Conservation (phyloP, 306 rosid species). For the Cucurbita moschata region DNA sequence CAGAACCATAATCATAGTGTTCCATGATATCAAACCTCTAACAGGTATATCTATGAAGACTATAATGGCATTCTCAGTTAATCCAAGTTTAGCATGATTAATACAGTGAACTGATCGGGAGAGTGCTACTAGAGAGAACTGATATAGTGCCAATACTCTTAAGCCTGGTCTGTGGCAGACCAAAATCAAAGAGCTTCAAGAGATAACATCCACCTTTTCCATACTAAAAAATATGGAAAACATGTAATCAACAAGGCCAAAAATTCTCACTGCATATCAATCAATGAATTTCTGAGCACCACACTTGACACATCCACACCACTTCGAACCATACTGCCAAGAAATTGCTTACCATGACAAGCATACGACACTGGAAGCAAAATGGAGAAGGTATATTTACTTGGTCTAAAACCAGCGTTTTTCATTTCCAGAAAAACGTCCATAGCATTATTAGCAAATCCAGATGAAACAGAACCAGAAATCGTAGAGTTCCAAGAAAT, state of each 20-base stretch:
- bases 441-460: conserved; percentile 32
- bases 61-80: too few species aligned
- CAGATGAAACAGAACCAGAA: conserved; percentile 33
- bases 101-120: conserved; percentile 60
- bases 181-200: conserved; percentile 77
- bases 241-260: conserved; percentile 42
- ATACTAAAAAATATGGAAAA: conserved; percentile 41
- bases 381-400: conserved; percentile 65
- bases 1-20: conserved; percentile 59
- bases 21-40: conserved; percentile 71
- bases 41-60: conserved; percentile 29
- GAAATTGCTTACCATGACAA: conserved; percentile 51
- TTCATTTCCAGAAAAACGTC: conserved; percentile 42
- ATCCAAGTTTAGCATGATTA: neutral
- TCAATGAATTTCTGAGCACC: conserved; percentile 62
- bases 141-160: conserved; percentile 41
- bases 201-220: conserved; percentile 46
- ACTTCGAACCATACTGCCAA: conserved; percentile 40
- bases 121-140: conserved; percentile 30
- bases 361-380: conserved; percentile 26
- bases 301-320: conserved; percentile 36
- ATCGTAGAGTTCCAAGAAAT: conserved; percentile 76
- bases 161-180: conserved; percentile 45
- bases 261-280: conserved; percentile 54
- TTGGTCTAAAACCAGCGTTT: conserved; percentile 36